Conservation (phyloP, 768 basidiomycete species). For the Suillus americanus region DNA sequence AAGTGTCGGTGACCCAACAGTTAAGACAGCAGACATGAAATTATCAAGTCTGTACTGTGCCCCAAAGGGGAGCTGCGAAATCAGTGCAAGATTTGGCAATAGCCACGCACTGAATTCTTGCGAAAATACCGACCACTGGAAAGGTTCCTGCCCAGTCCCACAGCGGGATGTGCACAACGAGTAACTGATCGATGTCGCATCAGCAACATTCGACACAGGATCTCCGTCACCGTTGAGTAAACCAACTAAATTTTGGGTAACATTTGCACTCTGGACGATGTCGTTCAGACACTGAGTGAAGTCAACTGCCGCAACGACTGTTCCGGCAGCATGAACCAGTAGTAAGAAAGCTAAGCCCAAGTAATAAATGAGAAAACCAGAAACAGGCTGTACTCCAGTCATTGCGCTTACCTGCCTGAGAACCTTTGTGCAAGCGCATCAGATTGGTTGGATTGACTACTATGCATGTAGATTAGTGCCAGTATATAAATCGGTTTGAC, state of each 20-base stretch:
- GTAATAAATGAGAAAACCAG: neutral
- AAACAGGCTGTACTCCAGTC: neutral
- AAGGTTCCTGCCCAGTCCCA: constrained; percentile 14
- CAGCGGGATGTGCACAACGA: constrained; percentile 9
- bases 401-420: neutral
- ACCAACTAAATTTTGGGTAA: neutral
- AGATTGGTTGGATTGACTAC: neutral
- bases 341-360: neutral
- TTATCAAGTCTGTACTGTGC: constrained; percentile 40
- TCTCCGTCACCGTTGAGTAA: constrained; percentile 7
- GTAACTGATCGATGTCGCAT: constrained; percentile 12
- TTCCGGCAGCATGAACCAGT: neutral
- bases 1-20: constrained; percentile 44
- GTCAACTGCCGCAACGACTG: neutral
- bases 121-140: constrained; percentile 23
- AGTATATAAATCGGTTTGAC: neutral
- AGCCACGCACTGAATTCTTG: constrained; percentile 46
- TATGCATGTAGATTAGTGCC: neutral
- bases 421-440: neutral
- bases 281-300: constrained; percentile 15
- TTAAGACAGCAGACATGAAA: constrained; percentile 40
- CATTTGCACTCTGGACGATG: constrained; percentile 9
- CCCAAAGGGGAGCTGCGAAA: constrained; percentile 52
- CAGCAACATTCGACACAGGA: neutral
- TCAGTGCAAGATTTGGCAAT: constrained; percentile 46